phyloP scores from a whole-genome alignment of 768 basidiomycete genomes.

The Pleurotus pulmonarius region DNA sequence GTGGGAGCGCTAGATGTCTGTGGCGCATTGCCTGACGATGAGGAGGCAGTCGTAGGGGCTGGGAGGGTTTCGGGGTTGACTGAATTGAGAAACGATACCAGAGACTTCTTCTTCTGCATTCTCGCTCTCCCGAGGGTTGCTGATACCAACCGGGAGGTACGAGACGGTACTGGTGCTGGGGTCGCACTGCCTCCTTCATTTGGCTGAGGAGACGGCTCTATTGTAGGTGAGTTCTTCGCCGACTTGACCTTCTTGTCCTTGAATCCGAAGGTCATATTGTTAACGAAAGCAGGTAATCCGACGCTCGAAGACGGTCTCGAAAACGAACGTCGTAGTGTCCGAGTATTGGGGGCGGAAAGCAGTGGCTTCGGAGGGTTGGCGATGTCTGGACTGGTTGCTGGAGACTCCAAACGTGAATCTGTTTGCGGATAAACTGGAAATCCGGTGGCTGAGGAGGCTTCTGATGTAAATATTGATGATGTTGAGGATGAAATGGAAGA shows the following conservation, averaged over 20 bases:
- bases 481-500: neutral
- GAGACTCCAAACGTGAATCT: neutral
- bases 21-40: constrained; percentile 1
- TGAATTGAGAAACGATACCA: constrained; percentile 27
- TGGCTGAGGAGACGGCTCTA: neutral
- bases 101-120: constrained; percentile 31
- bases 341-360: neutral
- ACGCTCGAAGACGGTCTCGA: constrained; percentile 3
- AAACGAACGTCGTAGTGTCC: constrained; percentile 1
- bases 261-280: constrained; percentile 7
- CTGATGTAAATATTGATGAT: neutral
- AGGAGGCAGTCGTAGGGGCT: neutral
- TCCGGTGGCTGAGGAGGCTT: constrained; percentile 1
- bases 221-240: neutral
- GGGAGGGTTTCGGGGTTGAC: constrained; percentile 9
- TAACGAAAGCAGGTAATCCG: constrained; percentile 7
- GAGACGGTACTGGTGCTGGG: neutral
- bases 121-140: constrained; percentile 14
- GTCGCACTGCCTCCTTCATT: neutral
- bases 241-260: constrained; percentile 7
- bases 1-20: neutral
- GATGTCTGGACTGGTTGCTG: constrained; percentile 2
- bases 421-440: constrained; percentile 4
- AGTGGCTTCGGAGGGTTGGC: neutral
- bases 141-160: neutral